These are phyloP conservation scores for Plasmodium blacklocki DNA, from an alignment of 169 alveolate genomes.

Conservation along the genomic window DNA sequence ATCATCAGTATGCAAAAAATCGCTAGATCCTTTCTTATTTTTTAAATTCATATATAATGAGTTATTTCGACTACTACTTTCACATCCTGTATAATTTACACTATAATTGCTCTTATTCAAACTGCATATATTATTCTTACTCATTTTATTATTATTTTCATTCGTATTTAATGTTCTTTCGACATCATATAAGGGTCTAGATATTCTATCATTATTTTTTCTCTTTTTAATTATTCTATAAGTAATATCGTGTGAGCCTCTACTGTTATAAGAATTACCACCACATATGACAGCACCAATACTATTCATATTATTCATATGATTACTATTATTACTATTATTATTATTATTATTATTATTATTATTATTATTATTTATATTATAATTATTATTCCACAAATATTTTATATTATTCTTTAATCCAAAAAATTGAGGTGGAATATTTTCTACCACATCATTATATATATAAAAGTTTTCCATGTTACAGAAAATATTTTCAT, in stretches of 20 bases:
- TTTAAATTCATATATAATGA: not conserved
- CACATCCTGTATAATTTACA: too few species aligned
- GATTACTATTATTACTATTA: not conserved
- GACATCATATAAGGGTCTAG: slow-evolving; percentile 3
- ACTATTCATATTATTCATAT: not conserved
- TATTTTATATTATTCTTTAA: slow-evolving; percentile 34
- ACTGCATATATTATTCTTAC: too few species aligned
- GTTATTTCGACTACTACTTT: too few species aligned
- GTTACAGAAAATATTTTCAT: slow-evolving; percentile 59
- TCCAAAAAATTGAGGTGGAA: slow-evolving; percentile 4
- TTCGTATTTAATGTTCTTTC: too few species aligned
- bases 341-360: not conserved
- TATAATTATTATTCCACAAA: slow-evolving; percentile 40
- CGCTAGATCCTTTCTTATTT: slow-evolving; percentile 31
- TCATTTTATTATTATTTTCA: too few species aligned
- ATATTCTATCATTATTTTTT: slow-evolving; percentile 21
- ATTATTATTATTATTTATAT: not conserved
- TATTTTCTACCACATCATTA: slow-evolving; percentile 68
- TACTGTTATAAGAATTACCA: not conserved
- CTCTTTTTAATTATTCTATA: slow-evolving; percentile 54
- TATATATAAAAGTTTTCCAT: slow-evolving; percentile 63
- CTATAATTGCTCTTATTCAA: too few species aligned
- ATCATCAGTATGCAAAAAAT: not conserved
- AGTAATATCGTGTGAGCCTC: slow-evolving; percentile 21
- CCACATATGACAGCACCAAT: not conserved